Evolutionary conservation across 306 rosid genomes (phyloP), one percentile per base, ranked within the genome.

Genomic region (Cicer bijugum): DNA sequence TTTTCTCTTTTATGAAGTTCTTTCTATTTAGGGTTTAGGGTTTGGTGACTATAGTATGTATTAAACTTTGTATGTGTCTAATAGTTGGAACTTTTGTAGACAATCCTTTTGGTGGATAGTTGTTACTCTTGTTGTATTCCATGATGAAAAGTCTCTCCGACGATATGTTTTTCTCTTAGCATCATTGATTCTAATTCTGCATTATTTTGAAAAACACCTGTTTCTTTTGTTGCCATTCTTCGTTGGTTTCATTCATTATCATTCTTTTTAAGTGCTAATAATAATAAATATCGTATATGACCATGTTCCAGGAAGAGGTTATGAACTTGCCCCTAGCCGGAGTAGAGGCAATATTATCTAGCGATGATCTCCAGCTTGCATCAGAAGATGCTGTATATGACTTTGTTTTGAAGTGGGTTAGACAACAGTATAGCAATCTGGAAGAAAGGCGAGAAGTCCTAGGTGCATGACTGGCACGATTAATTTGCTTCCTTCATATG

Each of bases 341-440:
- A 81, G 71, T 95, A 19, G 97, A 91, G 81, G 99, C 97, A 10
- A 85, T 95, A 75, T 66, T 95, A 71, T 81, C 90, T 33, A 95
- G 99, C 71, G 99, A 95, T 55, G 93, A 84, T 76, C 96, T 95
- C 68, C 99, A 95, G 83, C 88, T 95, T 77, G 93, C 99, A 59
- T 95, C 99, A 33, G 99, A 95, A 86, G 99, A 95, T 86, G 96
- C 90, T 62, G 96, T 91, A 2, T 95, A 91, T 71, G 99, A 95
- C 70, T 91, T 95, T 76, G 87, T 91, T 66, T 82, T 95, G 88
- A 95, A 85, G 82, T 95, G 99, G 99, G 87, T 90, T 14, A 85
- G 89, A 83, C 59, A 64, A 28, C 97, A 86, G 72, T 91, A 78
- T 69, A 75, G 86, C 65, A 91, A 82, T 75, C 73, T 85, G 78